phyloP scores from a whole-genome alignment of 768 basidiomycete species.

The Russula earlei region DNA sequence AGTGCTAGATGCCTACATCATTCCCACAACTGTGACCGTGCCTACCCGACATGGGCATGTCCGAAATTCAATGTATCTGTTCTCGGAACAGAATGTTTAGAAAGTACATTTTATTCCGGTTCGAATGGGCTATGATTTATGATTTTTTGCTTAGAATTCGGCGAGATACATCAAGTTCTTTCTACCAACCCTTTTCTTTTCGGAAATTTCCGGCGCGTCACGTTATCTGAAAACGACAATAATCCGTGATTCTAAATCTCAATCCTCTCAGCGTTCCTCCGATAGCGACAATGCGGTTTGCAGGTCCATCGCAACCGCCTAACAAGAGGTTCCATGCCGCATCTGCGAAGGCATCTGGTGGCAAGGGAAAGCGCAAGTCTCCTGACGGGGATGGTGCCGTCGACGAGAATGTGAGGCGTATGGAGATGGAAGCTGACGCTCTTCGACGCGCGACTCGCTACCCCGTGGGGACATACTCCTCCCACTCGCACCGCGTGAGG shows the following conservation, averaged over 20 bases:
- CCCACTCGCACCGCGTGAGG: slow-evolving; percentile 48
- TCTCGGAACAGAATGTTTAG: too few species aligned
- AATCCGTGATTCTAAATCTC: slow-evolving; percentile 43
- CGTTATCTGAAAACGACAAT: too few species aligned
- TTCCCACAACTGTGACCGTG: too few species aligned
- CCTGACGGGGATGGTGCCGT: slow-evolving; percentile 37
- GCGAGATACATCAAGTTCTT: too few species aligned
- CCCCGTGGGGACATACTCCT: slow-evolving; percentile 22
- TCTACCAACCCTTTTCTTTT: too few species aligned
- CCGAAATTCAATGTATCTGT: too few species aligned
- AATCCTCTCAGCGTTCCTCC: slow-evolving; percentile 25
- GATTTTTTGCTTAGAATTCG: too few species aligned
- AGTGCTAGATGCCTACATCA: too few species aligned
- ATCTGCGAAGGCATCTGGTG: slow-evolving; percentile 25
- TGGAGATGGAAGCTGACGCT: slow-evolving; percentile 61
- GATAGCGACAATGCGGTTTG: slow-evolving; percentile 26
- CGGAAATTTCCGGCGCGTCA: too few species aligned
- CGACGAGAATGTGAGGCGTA: slow-evolving; percentile 60
- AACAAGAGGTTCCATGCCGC: slow-evolving; percentile 48
- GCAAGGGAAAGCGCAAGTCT: slow-evolving; percentile 30
- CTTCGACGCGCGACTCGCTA: slow-evolving; percentile 42
- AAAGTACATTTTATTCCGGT: too few species aligned
- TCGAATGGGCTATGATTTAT: too few species aligned
- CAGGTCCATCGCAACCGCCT: slow-evolving; percentile 36
- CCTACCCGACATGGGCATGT: too few species aligned